Evolutionary conservation across 1,284 basidiomycete genomes (phyloP), one percentile per base, ranked within the genome.

Genomic region (Heliocybe sulcata): DNA sequence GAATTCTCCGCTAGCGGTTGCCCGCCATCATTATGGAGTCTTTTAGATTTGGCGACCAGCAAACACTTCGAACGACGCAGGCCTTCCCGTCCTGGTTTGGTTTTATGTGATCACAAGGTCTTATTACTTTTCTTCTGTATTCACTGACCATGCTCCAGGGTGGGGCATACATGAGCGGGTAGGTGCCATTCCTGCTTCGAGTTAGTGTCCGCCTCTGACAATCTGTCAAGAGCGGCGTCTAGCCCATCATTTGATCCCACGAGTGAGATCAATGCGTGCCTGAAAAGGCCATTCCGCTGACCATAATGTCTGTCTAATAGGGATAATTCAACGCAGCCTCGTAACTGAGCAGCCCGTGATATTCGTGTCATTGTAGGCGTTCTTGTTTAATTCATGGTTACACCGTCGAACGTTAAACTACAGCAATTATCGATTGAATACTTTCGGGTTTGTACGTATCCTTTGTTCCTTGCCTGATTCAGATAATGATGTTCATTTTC

Each of bases 361-460:
- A 10, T 79, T 82, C 57, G 79, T 81, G 20, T 80, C 80, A 1
- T 71, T 76, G 79, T 80, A 60, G 51, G 74, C 63, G 8, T n/a
- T 47, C 35, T 54, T 20, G 10, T 23, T 10, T 20, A n/a, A n/a
- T n/a, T n/a, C n/a, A n/a, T n/a, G n/a, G n/a, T n/a, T 35, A 49
- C 16, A 33, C 52, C 54, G 29, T 52, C 19, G 45, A 25, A 8
- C n/a, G 27, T 4, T 49, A 31, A 12, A 20, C 27, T 9, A 26
- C 53, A 82, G 79, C 3, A 82, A 82, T 59, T 81, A 82, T 57
- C 78, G 79, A 0, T 54, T 82, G 48, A 82, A 82, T 61, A 80
- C 79, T 0, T 83, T 82, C 58, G 80, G 81, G 55, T 83, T 82
- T 57, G 79, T 82, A 35, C 4, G 51, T 52, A 42, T 20, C 20